Evolutionary conservation across 2,329 filamentous ascomycete genomes (phyloP).

Genomic region (Talaromyces rugulosus): DNA sequence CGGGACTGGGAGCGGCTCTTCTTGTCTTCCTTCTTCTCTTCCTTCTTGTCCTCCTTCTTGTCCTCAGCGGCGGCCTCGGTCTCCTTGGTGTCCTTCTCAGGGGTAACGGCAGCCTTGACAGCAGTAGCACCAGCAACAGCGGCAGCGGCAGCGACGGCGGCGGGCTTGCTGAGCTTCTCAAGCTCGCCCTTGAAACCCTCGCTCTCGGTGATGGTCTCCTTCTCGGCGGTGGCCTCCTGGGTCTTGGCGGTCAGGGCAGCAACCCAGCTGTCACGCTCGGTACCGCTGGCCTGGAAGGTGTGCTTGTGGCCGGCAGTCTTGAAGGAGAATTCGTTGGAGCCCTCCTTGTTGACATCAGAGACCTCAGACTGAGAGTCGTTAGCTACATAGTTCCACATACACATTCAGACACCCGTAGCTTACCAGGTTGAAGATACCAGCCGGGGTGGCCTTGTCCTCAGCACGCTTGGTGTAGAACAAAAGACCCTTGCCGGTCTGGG

Average conservation of each 20-base stretch:
- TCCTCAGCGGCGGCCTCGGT: conserved; percentile 45
- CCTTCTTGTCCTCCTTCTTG: conserved; percentile 38
- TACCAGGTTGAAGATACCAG: conserved; percentile 82
- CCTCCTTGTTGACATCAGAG: conserved; percentile 70
- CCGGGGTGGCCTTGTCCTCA: conserved; percentile 74
- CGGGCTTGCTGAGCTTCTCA: conserved; percentile 59
- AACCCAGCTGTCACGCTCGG: conserved; percentile 92
- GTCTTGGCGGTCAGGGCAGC: conserved; percentile 76
- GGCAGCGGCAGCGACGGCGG: conserved; percentile 28
- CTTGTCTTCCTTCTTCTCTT: conserved; percentile 29
- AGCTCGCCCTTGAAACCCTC: conserved; percentile 86
- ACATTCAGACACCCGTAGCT: neutral
- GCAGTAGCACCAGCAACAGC: conserved; percentile 32
- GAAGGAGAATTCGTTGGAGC: conserved; percentile 78
- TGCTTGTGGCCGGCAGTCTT: conserved; percentile 85
- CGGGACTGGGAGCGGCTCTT: conserved; percentile 59
- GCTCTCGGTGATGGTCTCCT: conserved; percentile 66
- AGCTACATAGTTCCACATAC: neutral
- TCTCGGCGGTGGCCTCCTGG: conserved; percentile 77
- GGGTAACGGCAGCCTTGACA: conserved; percentile 7
- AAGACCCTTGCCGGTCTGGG: conserved; percentile 90
- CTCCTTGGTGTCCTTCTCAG: conserved; percentile 16
- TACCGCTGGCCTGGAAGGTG: conserved; percentile 76
- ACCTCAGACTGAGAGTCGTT: conserved; percentile 52
- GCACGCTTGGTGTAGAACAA: conserved; percentile 84